Percentiles rank a stretch among this genome's conserved stretches.
These are phyloP conservation scores for Neonectria ditissima DNA, from an alignment of 2,329 filamentous ascomycete species.

Conservation along the genomic window DNA sequence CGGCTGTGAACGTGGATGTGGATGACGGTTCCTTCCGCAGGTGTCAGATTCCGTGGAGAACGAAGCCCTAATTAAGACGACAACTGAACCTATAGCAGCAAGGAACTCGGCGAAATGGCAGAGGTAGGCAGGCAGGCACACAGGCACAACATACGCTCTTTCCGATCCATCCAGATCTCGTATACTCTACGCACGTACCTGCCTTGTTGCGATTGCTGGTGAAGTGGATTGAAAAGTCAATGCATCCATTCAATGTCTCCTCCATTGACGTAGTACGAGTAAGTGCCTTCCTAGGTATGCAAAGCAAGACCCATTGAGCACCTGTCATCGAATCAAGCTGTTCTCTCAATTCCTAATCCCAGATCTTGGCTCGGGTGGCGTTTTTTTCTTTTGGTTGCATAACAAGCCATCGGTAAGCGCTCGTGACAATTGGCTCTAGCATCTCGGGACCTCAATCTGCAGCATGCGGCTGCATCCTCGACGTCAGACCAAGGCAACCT, in stretches of 20 bases:
- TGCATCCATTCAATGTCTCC: conserved; percentile 6
- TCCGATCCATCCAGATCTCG: conserved; percentile 19
- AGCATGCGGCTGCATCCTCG: conserved; percentile 14
- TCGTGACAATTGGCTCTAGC: conserved; percentile 13
- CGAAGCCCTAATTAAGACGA: not conserved
- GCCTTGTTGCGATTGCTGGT: not conserved
- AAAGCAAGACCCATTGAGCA: conserved; percentile 5
- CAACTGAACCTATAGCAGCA: not conserved
- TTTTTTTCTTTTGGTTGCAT: conserved; percentile 21
- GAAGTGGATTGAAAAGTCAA: not conserved
- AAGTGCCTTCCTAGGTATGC: not conserved
- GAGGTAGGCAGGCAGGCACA: not conserved
- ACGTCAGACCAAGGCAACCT: conserved; percentile 12
- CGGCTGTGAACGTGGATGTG: not conserved
- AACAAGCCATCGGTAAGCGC: conserved; percentile 13
- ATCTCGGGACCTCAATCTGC: conserved; percentile 23
- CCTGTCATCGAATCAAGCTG: conserved; percentile 3
- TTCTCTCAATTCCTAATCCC: conserved; percentile 5
- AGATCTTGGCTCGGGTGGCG: conserved; percentile 12
- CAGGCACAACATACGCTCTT: conserved; percentile 1
- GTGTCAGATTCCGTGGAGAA: conserved; percentile 1
- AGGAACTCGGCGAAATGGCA: conserved; percentile 1
- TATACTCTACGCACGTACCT: conserved; percentile 20
- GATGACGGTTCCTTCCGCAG: conserved; percentile 23
- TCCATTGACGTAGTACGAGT: not conserved